Evolutionary conservation across 495 filamentous ascomycete genomes (phyloP), one percentile per base, ranked within the genome.

Genomic region (Melanomma pulvis-pyrius): DNA sequence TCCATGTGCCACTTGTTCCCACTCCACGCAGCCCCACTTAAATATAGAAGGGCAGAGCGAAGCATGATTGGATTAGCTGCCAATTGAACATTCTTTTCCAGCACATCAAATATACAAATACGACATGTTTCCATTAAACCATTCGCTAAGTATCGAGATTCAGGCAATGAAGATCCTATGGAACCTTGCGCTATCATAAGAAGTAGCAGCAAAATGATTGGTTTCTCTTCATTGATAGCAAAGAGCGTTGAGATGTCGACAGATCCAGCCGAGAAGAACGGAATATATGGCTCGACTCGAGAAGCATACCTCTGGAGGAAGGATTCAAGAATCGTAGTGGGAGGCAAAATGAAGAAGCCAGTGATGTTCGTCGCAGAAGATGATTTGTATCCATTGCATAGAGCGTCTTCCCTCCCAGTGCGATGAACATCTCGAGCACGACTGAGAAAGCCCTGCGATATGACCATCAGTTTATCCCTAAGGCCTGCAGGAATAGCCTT

Each of bases 1-100:
- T 68, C 61, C 64, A 67, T 67, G 24, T 67, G 64, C 64, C 64
- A 67, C n/a, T 64, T 63, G 39, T 63, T 59, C 17, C 64, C 64
- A 48, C 64, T 67, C 64, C 64, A 63, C 8, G 59, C 59, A 22
- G 64, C 61, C 19, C 51, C 36, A 17, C 39, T 22, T 17, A 63
- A 7, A 30, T 52, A 55, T 8, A 54, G 21, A 1, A 67, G 53
- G 11, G 64, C 58, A 15, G 17, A 54, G 3, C 64, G 25, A 12
- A 63, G 32, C 9, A 56, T 44, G 2, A 64, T 32, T 19, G 49
- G 28, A n/a, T 56, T 26, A 4, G 12, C 12, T n/a, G 48, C 53
- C n/a, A 64, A n/a, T 9, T 22, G 11, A n/a, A 47, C 19, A 50
- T 67, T 47, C 34, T 29, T 57, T 13, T 64, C 59, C 4, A 59